Percentiles rank a stretch among this genome's conserved stretches.
phyloP scores from a whole-genome alignment of 257 asterid genomes.

The Nicotiana sylvestris region DNA sequence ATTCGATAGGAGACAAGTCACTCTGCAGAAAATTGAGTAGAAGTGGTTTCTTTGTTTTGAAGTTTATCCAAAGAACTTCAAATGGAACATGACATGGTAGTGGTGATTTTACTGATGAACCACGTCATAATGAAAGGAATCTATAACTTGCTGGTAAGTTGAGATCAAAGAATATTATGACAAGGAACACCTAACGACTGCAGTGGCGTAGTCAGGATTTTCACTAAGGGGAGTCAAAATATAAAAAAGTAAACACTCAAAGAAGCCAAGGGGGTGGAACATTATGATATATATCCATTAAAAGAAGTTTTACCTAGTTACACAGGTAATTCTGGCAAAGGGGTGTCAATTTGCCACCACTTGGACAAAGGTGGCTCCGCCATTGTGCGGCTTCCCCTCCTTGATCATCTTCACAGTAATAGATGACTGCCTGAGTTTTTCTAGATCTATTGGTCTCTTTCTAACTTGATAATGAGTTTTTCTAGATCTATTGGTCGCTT shows the following conservation, averaged over 20 bases:
- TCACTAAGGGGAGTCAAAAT: too few species aligned
- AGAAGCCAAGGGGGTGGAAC: too few species aligned
- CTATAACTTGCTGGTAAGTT: neutral
- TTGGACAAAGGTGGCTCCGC: too few species aligned
- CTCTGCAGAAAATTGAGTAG: neutral
- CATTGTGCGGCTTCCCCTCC: neutral
- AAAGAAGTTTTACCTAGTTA: neutral
- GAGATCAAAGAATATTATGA: neutral
- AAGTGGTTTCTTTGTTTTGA: neutral
- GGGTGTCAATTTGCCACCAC: too few species aligned
- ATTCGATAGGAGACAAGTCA: neutral
- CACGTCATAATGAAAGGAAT: neutral
- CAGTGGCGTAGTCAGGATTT: too few species aligned
- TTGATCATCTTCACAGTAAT: neutral
- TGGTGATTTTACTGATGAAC: neutral
- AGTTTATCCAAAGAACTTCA: neutral
- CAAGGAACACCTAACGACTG: neutral
- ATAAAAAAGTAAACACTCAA: too few species aligned
- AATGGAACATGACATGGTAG: neutral
- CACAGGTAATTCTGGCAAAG: too few species aligned
- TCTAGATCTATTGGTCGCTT: neutral
- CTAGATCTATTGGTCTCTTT: neutral
- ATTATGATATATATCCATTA: too few species aligned
- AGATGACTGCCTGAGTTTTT: neutral
- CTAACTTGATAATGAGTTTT: neutral